Evolutionary conservation across 768 basidiomycete genomes (phyloP).

Genomic region (Psilocybe tampanensis): DNA sequence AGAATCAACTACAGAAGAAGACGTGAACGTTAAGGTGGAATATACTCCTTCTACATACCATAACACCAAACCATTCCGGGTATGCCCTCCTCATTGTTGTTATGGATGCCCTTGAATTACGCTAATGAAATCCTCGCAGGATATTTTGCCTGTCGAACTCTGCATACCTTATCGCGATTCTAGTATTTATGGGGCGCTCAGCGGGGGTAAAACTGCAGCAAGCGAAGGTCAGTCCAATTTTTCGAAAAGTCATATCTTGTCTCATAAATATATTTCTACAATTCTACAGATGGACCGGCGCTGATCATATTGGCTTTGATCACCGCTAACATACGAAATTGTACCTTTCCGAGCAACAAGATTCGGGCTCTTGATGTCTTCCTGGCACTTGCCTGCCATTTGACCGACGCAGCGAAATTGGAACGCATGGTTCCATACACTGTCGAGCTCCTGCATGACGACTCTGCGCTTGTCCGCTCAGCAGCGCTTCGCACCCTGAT

Average conservation of each 20-base stretch:
- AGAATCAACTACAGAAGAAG: constrained; percentile 45
- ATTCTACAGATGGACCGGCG: constrained; percentile 83
- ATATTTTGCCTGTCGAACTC: constrained; percentile 77
- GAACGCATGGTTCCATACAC: constrained; percentile 93
- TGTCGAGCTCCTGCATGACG: constrained; percentile 87
- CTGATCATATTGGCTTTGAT: constrained; percentile 86
- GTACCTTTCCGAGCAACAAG: constrained; percentile 82
- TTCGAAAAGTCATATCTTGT: background rate
- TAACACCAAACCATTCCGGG: constrained; percentile 58
- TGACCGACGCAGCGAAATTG: constrained; percentile 94
- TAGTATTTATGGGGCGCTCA: constrained; percentile 57
- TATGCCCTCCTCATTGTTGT: no score
- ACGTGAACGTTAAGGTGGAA: constrained; percentile 62
- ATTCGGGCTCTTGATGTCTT: constrained; percentile 85
- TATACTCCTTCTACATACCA: constrained; percentile 41
- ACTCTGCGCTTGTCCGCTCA: constrained; percentile 79
- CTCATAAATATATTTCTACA: background rate
- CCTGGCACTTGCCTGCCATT: constrained; percentile 73
- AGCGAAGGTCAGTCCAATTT: constrained; percentile 53
- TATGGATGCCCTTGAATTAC: no score
- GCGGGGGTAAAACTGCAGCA: constrained; percentile 54
- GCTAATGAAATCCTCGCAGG: no score
- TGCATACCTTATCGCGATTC: constrained; percentile 74
- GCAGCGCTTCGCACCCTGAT: constrained; percentile 77
- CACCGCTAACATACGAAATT: constrained; percentile 89